These are phyloP conservation scores for Drechslerella coelobrocha DNA, from an alignment of 2,329 filamentous ascomycete genomes.

Conservation along the genomic window DNA sequence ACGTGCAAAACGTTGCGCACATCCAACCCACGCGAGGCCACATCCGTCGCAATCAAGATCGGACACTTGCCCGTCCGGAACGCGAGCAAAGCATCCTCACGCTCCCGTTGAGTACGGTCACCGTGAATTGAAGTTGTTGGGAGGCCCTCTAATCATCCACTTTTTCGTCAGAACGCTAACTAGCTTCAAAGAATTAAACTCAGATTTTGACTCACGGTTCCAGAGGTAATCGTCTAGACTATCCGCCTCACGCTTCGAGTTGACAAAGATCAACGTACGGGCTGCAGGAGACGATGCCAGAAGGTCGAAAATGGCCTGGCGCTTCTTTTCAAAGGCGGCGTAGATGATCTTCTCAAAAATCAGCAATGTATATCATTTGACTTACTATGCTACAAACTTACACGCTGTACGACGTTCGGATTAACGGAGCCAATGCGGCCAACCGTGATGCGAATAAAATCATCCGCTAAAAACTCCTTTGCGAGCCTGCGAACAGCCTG, in stretches of 20 bases:
- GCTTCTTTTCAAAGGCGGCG: conserved; percentile 72
- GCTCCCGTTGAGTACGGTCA: conserved; percentile 85
- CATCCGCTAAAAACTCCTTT: conserved; percentile 73
- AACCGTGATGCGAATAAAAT: conserved; percentile 81
- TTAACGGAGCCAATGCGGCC: conserved; percentile 86
- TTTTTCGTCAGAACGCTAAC: not conserved
- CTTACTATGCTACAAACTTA: conserved; percentile 54
- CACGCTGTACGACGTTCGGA: conserved; percentile 77
- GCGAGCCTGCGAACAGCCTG: conserved; percentile 73
- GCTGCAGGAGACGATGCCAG: conserved; percentile 73
- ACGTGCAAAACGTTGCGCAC: conserved; percentile 86
- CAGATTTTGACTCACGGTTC: conserved; percentile 63
- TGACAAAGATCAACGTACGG: conserved; percentile 89
- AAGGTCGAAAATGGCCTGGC: conserved; percentile 73
- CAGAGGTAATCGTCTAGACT: conserved; percentile 86
- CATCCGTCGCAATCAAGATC: conserved; percentile 83
- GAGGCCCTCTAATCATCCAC: conserved; percentile 62
- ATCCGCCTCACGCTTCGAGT: conserved; percentile 78
- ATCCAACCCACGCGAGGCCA: conserved; percentile 87
- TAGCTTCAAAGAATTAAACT: not conserved
- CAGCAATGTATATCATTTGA: conserved; percentile 24
- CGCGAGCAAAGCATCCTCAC: conserved; percentile 84
- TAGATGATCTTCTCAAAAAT: conserved; percentile 65
- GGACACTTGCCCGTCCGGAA: conserved; percentile 79
- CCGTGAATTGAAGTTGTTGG: conserved; percentile 88